These are phyloP conservation scores for Lanzia echinophila DNA, from an alignment of 2,329 filamentous ascomycete species.

Conservation along the genomic window DNA sequence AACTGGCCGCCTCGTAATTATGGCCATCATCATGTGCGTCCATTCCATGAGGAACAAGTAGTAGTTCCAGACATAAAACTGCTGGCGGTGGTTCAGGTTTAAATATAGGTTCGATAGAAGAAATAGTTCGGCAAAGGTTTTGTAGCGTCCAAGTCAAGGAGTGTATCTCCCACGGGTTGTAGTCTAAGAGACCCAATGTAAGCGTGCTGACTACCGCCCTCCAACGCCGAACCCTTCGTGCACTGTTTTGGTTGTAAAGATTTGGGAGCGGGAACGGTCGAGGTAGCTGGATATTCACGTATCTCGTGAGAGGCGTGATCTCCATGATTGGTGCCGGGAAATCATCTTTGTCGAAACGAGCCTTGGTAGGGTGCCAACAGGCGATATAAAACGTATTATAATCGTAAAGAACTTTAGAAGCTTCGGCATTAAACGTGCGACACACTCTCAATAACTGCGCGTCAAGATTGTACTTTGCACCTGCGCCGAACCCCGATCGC, in stretches of 20 bases:
- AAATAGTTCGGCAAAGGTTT: not conserved
- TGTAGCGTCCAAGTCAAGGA: not conserved
- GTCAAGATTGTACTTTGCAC: slow-evolving; percentile 10
- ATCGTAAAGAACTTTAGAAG: slow-evolving; percentile 36
- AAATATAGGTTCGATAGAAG: not conserved
- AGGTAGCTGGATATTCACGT: not conserved
- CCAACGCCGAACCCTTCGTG: not conserved
- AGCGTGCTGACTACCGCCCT: slow-evolving; percentile 1
- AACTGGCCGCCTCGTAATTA: not conserved
- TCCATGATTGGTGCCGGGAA: not conserved
- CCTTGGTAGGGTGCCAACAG: not conserved
- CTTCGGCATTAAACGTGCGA: slow-evolving; percentile 1
- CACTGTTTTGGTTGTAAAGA: no score
- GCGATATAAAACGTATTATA: slow-evolving; percentile 35
- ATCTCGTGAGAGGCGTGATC: slow-evolving; percentile 6
- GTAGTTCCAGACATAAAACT: not conserved
- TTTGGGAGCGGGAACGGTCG: no score
- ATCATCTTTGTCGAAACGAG: not conserved
- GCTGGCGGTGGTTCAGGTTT: no score
- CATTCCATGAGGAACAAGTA: not conserved
- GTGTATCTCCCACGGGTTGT: no score
- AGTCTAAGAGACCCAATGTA: no score
- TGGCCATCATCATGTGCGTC: not conserved
- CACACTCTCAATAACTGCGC: slow-evolving; percentile 10
- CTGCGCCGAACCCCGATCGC: not conserved